These are phyloP conservation scores for Mortierella sp. DNA, from an alignment of 371 early-diverging fungal species.

Conservation along the genomic window DNA sequence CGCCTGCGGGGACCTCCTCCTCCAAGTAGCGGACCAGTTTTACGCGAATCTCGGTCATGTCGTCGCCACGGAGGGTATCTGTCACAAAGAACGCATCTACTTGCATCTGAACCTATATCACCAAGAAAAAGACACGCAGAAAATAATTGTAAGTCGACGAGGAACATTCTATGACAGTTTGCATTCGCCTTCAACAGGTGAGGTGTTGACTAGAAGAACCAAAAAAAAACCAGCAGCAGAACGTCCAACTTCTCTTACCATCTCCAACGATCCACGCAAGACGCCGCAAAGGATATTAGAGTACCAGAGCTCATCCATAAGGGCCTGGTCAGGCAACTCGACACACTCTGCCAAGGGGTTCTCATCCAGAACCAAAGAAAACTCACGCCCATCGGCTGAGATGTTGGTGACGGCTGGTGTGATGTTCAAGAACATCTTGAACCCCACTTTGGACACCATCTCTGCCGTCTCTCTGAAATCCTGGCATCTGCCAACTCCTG, in stretches of 20 bases:
- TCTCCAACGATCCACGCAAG: slow-evolving; percentile 94
- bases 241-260: slow-evolving; percentile 68
- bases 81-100: slow-evolving; percentile 88
- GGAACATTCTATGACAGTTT: background rate
- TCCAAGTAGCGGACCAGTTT: slow-evolving; percentile 90
- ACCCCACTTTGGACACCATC: slow-evolving; percentile 93
- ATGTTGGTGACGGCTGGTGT: slow-evolving; percentile 86
- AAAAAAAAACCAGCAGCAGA: background rate
- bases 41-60: slow-evolving; percentile 91
- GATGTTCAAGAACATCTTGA: slow-evolving; percentile 96
- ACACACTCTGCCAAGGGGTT: slow-evolving; percentile 96
- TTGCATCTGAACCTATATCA: slow-evolving; percentile 85
- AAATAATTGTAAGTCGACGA: background rate
- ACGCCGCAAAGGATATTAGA: slow-evolving; percentile 97
- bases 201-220: background rate
- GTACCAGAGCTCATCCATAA: slow-evolving; percentile 93
- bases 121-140: background rate
- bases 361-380: slow-evolving; percentile 92
- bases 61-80: slow-evolving; percentile 92
- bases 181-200: background rate
- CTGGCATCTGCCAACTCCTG: slow-evolving; percentile 84
- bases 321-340: slow-evolving; percentile 84
- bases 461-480: slow-evolving; percentile 96
- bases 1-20: slow-evolving; percentile 95
- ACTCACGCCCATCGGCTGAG: slow-evolving; percentile 88